Evolutionary conservation across 2,329 filamentous ascomycete genomes (phyloP), one percentile per base, ranked within the genome.

Genomic region (Sclerotinia sclerotiorum): DNA sequence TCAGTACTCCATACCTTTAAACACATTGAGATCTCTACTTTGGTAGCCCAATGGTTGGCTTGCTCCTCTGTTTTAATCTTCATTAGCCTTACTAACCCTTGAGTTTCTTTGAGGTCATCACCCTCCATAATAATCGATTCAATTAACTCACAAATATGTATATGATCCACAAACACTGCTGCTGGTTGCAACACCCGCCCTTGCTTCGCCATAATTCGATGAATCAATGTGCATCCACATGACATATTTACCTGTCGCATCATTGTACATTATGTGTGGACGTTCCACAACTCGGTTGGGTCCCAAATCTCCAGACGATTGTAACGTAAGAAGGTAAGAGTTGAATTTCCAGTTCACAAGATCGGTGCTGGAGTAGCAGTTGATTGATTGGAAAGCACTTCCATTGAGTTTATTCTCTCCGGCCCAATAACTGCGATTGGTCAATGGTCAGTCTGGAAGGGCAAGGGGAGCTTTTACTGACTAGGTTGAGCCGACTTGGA

Each of bases 381-480:
- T 90, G 72, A 91, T 80, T 64, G 87, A 87, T 69, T 86, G 84
- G 76, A 90, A 91, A 0, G 81, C 78, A 0, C 80, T 83, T 32
- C 88, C 87, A n/a, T 84, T 79, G 1, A 85, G 85, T 76, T 91
- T 90, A 78, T 91, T 88, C 76, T 91, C 89, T 21, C 89, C 89
- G 46, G 90, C 85, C 79, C 88, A 83, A 51, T 62, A 62, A 49
- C 60, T 62, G n/a, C 8, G 21, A 39, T 27, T 19, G 7, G 19
- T 39, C 15, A 42, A 15, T 4, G 29, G 48, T 62, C 39, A 51
- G 46, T 27, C 24, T 62, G 2, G 4, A 27, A 27, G 10, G 5
- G n/a, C 15, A 51, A 19, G 21, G 8, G 21, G 21, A 35, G 29
- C 5, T 19, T 15, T 51, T 51, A 62, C 60, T 62, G 21, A 62